A percentile compares a stretch with the other conserved stretches of the same genome.
These are phyloP conservation scores for Alloascoidea africana DNA, from an alignment of 805 yeast genomes.

Conservation along the genomic window DNA sequence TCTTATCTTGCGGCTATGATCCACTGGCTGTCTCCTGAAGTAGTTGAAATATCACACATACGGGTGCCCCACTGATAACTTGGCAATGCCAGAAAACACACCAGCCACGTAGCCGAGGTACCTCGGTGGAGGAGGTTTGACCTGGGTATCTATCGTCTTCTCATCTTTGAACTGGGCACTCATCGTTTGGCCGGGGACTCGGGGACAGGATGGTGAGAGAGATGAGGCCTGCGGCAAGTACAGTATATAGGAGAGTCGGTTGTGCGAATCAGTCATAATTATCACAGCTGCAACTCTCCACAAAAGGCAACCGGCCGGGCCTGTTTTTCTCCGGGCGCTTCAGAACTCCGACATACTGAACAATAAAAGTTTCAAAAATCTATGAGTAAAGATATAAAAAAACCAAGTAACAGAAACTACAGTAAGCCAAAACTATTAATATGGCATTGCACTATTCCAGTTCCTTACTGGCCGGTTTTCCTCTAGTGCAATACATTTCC, in stretches of 20 bases:
- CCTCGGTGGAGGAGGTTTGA: slow-evolving; percentile 30
- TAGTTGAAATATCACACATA: slow-evolving; percentile 6
- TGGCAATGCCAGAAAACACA: slow-evolving; percentile 72
- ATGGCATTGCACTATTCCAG: not conserved
- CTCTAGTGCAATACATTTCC: slow-evolving; percentile 55
- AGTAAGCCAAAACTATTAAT: not conserved
- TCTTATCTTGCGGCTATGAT: not conserved
- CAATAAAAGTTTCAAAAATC: too few species aligned
- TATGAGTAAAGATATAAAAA: not conserved
- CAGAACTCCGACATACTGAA: too few species aligned
- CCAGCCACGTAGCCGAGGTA: slow-evolving; percentile 81
- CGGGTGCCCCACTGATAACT: slow-evolving; percentile 86
- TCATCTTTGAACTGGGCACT: too few species aligned
- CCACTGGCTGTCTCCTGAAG: not conserved
- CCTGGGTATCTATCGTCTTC: too few species aligned
- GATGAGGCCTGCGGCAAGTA: too few species aligned
- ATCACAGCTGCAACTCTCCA: too few species aligned
- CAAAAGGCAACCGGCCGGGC: too few species aligned
- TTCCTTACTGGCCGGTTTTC: slow-evolving; percentile 1
- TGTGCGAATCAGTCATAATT: too few species aligned
- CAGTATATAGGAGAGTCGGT: too few species aligned
- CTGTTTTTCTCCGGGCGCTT: too few species aligned
- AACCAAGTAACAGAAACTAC: not conserved
- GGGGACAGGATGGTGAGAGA: too few species aligned
- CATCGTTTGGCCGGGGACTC: too few species aligned